Conservation (phyloP, 2,329 filamentous ascomycete species). For the Pyrenochaeta sp. region DNA sequence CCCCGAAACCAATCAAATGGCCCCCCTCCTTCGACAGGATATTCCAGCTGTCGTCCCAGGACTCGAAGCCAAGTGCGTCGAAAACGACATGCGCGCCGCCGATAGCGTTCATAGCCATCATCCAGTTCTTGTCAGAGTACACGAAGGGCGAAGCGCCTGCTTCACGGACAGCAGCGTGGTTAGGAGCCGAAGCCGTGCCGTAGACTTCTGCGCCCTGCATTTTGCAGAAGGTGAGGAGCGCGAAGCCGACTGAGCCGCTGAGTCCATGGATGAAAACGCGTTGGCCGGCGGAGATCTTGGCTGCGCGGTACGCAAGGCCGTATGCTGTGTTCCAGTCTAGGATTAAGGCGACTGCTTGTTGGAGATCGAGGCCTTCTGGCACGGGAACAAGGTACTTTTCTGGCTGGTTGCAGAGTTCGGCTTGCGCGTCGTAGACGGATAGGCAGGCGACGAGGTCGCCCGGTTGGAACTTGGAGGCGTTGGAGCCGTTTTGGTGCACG, state of each 20-base stretch:
- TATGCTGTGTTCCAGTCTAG: constrained; percentile 57
- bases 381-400: constrained; percentile 58
- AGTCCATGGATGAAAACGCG: constrained; percentile 62
- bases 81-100: constrained; percentile 57
- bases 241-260: constrained; percentile 60
- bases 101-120: constrained; percentile 54
- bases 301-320: constrained; percentile 41
- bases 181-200: constrained; percentile 59
- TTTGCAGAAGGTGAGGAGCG: constrained; percentile 53
- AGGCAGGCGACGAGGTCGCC: constrained; percentile 41
- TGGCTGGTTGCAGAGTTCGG: constrained; percentile 57
- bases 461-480: constrained; percentile 33
- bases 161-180: constrained; percentile 53
- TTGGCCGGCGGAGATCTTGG: constrained; percentile 54
- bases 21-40: constrained; percentile 54
- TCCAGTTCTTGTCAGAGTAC: constrained; percentile 62
- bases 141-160: constrained; percentile 56
- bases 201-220: constrained; percentile 58
- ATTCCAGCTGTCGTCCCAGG: constrained; percentile 60
- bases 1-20: constrained; percentile 41
- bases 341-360: constrained; percentile 53
- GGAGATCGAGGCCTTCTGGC: constrained; percentile 53
- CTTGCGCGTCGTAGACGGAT: constrained; percentile 47
- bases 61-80: constrained; percentile 61
- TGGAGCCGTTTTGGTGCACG: constrained; percentile 51